Evolutionary conservation across 1,284 basidiomycete genomes (phyloP).

Genomic region (Ustilago bromivora): DNA sequence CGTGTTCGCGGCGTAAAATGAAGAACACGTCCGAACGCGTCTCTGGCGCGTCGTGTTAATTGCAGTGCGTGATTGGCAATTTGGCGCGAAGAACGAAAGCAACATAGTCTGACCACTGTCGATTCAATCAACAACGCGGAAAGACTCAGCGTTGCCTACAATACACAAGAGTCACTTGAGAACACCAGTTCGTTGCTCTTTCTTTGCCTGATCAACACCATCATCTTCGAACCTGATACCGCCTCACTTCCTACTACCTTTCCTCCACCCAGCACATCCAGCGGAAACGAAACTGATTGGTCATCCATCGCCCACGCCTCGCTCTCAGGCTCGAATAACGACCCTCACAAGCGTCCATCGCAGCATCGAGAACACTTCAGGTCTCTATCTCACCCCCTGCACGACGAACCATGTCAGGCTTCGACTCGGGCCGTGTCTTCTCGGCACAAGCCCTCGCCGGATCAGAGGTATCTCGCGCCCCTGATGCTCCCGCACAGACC

Average conservation of each 20-base stretch:
- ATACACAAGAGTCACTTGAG: no score
- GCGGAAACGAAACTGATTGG: neutral
- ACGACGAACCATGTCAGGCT: constrained; percentile 65
- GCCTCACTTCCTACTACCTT: neutral
- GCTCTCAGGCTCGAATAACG: neutral
- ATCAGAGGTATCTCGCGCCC: constrained; percentile 59
- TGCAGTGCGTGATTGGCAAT: constrained; percentile 5
- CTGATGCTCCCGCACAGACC: constrained; percentile 67
- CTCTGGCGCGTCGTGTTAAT: constrained; percentile 43
- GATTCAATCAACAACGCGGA: no score
- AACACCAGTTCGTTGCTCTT: no score
- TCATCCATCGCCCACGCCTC: neutral
- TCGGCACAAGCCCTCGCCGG: constrained; percentile 64
- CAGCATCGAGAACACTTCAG: neutral
- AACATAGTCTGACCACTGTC: neutral
- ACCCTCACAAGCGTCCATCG: neutral
- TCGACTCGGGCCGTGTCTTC: constrained; percentile 66
- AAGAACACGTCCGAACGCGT: constrained; percentile 22
- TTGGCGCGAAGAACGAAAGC: constrained; percentile 1
- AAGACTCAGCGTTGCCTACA: no score
- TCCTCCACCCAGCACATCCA: neutral
- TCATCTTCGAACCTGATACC: neutral
- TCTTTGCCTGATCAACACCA: neutral
- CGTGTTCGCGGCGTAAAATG: constrained; percentile 39
- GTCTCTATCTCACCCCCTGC: neutral